phyloP scores from a whole-genome alignment of 495 filamentous ascomycete species.

The Aspergillus cavernicola region DNA sequence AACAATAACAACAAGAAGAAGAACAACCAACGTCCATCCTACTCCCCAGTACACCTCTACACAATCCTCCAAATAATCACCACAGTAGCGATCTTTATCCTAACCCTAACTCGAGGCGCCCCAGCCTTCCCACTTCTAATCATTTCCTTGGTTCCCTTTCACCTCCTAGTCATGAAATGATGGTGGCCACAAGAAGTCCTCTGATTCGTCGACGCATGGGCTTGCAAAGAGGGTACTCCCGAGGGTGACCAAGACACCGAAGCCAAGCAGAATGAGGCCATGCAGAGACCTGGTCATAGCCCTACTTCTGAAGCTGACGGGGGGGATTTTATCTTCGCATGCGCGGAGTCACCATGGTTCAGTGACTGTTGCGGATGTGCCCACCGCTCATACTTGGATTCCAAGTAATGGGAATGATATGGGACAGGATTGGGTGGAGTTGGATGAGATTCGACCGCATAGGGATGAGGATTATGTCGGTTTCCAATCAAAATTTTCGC shows the following conservation, averaged over 20 bases:
- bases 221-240: constrained; percentile 62
- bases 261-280: constrained; percentile 8
- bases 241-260: constrained; percentile 55
- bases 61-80: constrained; percentile 58
- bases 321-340: not conserved
- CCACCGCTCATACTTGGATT: not conserved
- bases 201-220: constrained; percentile 65
- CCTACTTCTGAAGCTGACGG: not conserved
- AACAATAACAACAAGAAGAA: no score
- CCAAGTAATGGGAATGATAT: not conserved
- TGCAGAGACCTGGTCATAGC: not conserved
- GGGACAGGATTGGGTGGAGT: constrained; percentile 29
- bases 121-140: constrained; percentile 67
- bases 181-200: constrained; percentile 61
- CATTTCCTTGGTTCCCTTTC: constrained; percentile 60
- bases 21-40: no score
- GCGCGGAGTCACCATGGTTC: not conserved
- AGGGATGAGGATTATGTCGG: constrained; percentile 27
- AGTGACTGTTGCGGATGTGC: not conserved
- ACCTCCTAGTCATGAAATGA: constrained; percentile 59
- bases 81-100: constrained; percentile 58
- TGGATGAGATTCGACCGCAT: constrained; percentile 10
- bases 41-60: constrained; percentile 59
- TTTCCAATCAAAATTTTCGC: no score
- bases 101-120: constrained; percentile 61